Base-by-base conservation (phyloP, 129 eudicot genomes). In the Apium graveolens region DNA sequence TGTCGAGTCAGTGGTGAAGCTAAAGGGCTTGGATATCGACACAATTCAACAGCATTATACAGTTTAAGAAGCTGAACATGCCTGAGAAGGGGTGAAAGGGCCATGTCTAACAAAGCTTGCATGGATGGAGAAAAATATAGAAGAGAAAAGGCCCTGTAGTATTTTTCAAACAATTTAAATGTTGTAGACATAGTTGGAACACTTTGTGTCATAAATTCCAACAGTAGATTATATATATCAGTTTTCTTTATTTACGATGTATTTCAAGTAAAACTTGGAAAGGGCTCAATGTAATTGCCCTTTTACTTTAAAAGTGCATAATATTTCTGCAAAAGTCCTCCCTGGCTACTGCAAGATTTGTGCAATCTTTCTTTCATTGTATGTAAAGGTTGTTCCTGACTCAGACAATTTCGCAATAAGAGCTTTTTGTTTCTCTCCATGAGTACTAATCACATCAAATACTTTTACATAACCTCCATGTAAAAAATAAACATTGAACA, bases 21-120 rank as follows among this genome's bases (percentile, higher is more conserved):
- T 86, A 24, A 86, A 86, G 73, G 89, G 89, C 49, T 39, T 86
- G 74, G 89, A 82, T 24, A 83, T 85, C n/a, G 88, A 85, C 39
- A 85, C 81, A 71, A 85, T 86, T 42, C 86, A 86, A 31, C 86
- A 86, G 76, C 84, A 86, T 39, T 86, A 86, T 75, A 86, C 89
- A 4, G 89, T 86, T 16, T 85, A 71, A 83, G 38, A 20, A 70
- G 37, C 53, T 31, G 39, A 37, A 35, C 1, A 38, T 34, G 70
- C 11, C 76, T 6, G 60, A 74, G 77, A 44, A 44, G 26, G 57
- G 57, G 21, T 1, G 32, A 12, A 73, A 27, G 39, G 60, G 77
- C 57, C 77, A 73, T n/a, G 26, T 26, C 35, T 4, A 73, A 41
- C 34, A 10, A 39, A 11, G 7, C 24, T 20, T n/a, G 74, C 43